A percentile compares a stretch with the other conserved stretches of the same genome.
Conservation (phyloP, 2,329 filamentous ascomycete species). For the Hypoxylon rubiginosum region DNA sequence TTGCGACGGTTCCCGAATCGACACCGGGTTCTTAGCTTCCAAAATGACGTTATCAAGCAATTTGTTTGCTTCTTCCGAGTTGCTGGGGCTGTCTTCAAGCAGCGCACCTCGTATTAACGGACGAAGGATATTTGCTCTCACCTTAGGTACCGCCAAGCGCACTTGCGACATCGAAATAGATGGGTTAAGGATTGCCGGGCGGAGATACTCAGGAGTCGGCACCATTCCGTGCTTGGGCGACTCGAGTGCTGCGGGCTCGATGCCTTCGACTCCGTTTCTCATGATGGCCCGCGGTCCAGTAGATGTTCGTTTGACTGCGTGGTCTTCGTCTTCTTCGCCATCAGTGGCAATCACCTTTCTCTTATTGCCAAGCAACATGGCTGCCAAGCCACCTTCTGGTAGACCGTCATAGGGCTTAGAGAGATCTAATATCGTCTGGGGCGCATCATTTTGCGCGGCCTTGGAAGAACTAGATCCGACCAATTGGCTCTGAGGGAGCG, state of each 20-base stretch:
- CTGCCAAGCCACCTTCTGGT: slow-evolving; percentile 87
- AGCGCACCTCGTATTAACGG: slow-evolving; percentile 78
- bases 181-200: slow-evolving; percentile 88
- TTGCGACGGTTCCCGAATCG: slow-evolving; percentile 83
- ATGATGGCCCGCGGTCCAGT: slow-evolving; percentile 81
- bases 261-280: slow-evolving; percentile 80
- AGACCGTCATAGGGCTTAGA: slow-evolving; percentile 95
- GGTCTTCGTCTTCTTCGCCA: slow-evolving; percentile 79
- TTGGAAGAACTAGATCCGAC: slow-evolving; percentile 80
- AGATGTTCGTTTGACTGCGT: slow-evolving; percentile 64
- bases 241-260: slow-evolving; percentile 79
- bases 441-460: slow-evolving; percentile 75
- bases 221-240: slow-evolving; percentile 71
- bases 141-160: slow-evolving; percentile 86
- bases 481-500: slow-evolving; percentile 87
- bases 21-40: slow-evolving; percentile 88
- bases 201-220: slow-evolving; percentile 83
- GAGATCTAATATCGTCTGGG: slow-evolving; percentile 87
- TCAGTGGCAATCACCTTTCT: slow-evolving; percentile 82
- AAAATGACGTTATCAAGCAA: slow-evolving; percentile 80
- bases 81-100: slow-evolving; percentile 62
- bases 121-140: slow-evolving; percentile 85
- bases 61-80: slow-evolving; percentile 72
- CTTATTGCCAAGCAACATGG: slow-evolving; percentile 93
- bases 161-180: slow-evolving; percentile 85